phyloP scores from a whole-genome alignment of 768 basidiomycete species.

The Lanmaoa rubissima region DNA sequence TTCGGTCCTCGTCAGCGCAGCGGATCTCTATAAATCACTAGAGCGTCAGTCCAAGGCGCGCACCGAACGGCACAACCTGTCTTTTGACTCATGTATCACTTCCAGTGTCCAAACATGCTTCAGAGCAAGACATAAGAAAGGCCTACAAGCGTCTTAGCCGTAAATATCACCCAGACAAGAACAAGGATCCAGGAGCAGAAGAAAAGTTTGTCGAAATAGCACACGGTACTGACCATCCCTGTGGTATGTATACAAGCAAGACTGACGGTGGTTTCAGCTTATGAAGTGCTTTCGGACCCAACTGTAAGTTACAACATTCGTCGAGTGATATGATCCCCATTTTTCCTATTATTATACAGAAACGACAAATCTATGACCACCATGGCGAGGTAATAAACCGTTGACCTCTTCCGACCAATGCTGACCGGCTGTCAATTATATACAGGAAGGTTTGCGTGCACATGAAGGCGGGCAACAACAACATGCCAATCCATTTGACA shows the following conservation, averaged over 20 bases:
- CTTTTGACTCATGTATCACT: slow-evolving; percentile 22
- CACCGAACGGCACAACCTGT: slow-evolving; percentile 17
- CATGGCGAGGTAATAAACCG: slow-evolving; percentile 69
- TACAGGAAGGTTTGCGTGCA: slow-evolving; percentile 84
- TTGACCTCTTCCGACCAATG: background rate
- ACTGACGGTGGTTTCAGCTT: slow-evolving; percentile 51
- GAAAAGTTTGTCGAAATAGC: slow-evolving; percentile 89
- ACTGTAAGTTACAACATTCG: slow-evolving; percentile 47
- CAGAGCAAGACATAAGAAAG: slow-evolving; percentile 85
- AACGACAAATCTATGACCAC: slow-evolving; percentile 90
- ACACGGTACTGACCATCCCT: slow-evolving; percentile 55
- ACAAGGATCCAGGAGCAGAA: slow-evolving; percentile 79
- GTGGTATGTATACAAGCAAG: background rate
- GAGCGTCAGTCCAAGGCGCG: slow-evolving; percentile 61
- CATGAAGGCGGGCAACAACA: slow-evolving; percentile 81
- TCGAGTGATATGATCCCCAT: background rate
- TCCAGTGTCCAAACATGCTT: slow-evolving; percentile 69
- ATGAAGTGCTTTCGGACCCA: slow-evolving; percentile 89
- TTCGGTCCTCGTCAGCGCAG: slow-evolving; percentile 41
- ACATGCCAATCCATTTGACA: slow-evolving; percentile 86
- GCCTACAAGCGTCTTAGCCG: slow-evolving; percentile 89
- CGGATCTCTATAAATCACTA: slow-evolving; percentile 79
- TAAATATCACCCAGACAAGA: slow-evolving; percentile 95
- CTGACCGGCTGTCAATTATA: slow-evolving; percentile 12
- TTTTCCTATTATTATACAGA: slow-evolving; percentile 44